Percentiles rank a stretch among this genome's conserved stretches.
Conservation (phyloP, 1,139 yeast genomes). For the Geotrichum cucujoidarum region DNA sequence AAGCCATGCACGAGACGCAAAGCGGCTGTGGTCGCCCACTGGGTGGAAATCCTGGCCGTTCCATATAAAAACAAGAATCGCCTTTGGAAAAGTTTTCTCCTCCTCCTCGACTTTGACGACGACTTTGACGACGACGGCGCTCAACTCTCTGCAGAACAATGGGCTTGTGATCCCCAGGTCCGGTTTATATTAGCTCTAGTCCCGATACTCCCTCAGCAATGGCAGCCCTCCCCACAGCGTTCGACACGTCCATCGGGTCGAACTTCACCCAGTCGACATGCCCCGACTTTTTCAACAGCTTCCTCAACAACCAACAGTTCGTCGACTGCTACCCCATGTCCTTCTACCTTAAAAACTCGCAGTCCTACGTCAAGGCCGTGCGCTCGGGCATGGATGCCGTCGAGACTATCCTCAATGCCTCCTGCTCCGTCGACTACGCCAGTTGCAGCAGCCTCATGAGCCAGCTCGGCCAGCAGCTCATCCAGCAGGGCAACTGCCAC, state of each 20-base stretch:
- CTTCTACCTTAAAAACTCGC: slow-evolving; percentile 32
- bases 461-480: slow-evolving; percentile 23
- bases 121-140: too few relatives aligned
- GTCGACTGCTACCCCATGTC: slow-evolving; percentile 34
- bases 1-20: too few relatives aligned
- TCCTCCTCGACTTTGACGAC: too few relatives aligned
- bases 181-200: neutral
- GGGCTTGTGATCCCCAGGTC: too few relatives aligned
- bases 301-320: slow-evolving; percentile 29
- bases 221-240: slow-evolving; percentile 26
- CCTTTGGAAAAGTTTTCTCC: too few relatives aligned
- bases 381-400: slow-evolving; percentile 29
- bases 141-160: too few relatives aligned
- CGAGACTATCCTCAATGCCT: slow-evolving; percentile 28
- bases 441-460: slow-evolving; percentile 29
- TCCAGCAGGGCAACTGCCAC: slow-evolving; percentile 22
- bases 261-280: slow-evolving; percentile 32
- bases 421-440: slow-evolving; percentile 30
- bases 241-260: slow-evolving; percentile 35
- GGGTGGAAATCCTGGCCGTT: too few relatives aligned
- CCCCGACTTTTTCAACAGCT: slow-evolving; percentile 28
- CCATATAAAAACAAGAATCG: too few relatives aligned
- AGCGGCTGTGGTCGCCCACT: too few relatives aligned
- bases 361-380: slow-evolving; percentile 30
- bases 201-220: neutral